A percentile compares a stretch with the other conserved stretches of the same genome.
phyloP scores from a whole-genome alignment of 768 basidiomycete species.

The Leccinellum luteum region DNA sequence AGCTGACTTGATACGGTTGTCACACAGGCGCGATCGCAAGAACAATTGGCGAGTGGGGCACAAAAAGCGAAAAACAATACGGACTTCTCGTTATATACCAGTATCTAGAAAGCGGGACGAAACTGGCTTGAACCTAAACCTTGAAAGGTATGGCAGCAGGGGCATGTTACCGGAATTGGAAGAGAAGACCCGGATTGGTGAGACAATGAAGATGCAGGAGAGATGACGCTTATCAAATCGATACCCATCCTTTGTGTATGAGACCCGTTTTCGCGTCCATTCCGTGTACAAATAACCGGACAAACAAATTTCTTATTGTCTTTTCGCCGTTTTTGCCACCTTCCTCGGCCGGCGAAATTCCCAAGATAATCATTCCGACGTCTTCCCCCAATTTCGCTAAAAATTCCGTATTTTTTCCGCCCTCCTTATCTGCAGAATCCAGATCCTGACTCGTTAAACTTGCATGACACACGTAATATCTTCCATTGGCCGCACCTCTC shows the following conservation, averaged over 20 bases:
- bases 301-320: constrained; percentile 50
- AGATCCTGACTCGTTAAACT: constrained; percentile 32
- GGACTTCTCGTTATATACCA: constrained; percentile 52
- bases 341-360: constrained; percentile 37
- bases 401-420: constrained; percentile 31
- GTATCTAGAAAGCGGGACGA: constrained; percentile 25
- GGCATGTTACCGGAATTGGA: constrained; percentile 20
- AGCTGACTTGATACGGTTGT: constrained; percentile 48
- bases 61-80: constrained; percentile 58
- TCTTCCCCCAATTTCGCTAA: constrained; percentile 27
- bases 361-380: constrained; percentile 24
- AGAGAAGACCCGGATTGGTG: constrained; percentile 24
- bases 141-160: constrained; percentile 20
- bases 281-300: constrained; percentile 38
- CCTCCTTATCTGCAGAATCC: constrained; percentile 32
- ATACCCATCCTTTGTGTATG: constrained; percentile 29
- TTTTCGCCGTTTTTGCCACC: constrained; percentile 29
- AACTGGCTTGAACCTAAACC: constrained; percentile 37
- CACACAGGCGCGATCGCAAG: constrained; percentile 41
- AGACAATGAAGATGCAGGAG: constrained; percentile 33
- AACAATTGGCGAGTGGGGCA: constrained; percentile 71
- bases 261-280: constrained; percentile 38
- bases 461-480: constrained; percentile 27
- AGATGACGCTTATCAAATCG: constrained; percentile 32
- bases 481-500: constrained; percentile 24